Conservation (phyloP, 1,284 basidiomycete species). For the Apiotrichum mycotoxinovorans region DNA sequence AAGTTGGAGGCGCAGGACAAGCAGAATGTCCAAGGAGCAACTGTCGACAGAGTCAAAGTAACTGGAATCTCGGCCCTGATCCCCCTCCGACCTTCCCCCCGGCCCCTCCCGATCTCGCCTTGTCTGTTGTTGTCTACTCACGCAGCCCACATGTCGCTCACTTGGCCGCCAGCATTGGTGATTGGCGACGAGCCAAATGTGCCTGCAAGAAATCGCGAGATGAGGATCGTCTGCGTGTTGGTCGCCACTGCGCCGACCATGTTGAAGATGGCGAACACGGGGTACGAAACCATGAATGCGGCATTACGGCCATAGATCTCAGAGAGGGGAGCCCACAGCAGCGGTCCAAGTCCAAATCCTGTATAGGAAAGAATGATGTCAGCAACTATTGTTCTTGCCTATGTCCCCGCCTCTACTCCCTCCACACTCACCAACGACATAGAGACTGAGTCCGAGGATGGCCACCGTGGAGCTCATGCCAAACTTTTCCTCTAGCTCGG, state of each 20-base stretch:
- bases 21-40: too few species aligned
- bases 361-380: too few species aligned
- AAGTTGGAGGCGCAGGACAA: too few species aligned
- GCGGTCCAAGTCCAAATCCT: conserved; percentile 55
- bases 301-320: conserved; percentile 60
- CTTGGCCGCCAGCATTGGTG: conserved; percentile 51
- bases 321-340: conserved; percentile 62
- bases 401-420: neutral
- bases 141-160: conserved; percentile 51
- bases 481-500: conserved; percentile 54
- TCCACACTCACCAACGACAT: conserved; percentile 25
- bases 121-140: conserved; percentile 18
- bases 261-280: conserved; percentile 61
- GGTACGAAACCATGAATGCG: conserved; percentile 55
- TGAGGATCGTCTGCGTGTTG: conserved; percentile 60
- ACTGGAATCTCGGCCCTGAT: too few species aligned
- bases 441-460: conserved; percentile 56
- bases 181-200: conserved; percentile 49
- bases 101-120: too few species aligned
- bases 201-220: conserved; percentile 47
- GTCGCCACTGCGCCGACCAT: conserved; percentile 61
- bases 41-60: too few species aligned
- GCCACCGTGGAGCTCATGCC: conserved; percentile 56
- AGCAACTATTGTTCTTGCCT: neutral
- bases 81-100: too few species aligned